Base-by-base conservation (phyloP, 2,329 filamentous ascomycete genomes). In the Ascochyta clinopodiicola region DNA sequence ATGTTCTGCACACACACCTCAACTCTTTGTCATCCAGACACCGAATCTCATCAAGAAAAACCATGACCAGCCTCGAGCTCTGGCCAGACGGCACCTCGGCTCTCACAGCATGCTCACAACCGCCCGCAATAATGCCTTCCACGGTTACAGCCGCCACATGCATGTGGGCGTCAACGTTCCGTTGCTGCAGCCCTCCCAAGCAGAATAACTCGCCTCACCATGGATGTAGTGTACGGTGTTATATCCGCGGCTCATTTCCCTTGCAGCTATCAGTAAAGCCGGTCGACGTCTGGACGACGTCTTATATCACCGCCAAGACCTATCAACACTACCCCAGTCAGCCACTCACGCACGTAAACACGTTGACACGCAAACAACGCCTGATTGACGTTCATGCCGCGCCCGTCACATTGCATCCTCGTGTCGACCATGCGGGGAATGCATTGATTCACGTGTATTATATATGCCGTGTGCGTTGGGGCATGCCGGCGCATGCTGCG, bases 261-360 rank as follows among this genome's bases (percentile, higher is more conserved):
- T 25, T 56, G 52, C 52, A 56, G 52, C 15, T 40, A 21, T 45
- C 25, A 38, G 44, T 43, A 43, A 56, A 45, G 46, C 46, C 52
- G 52, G 42, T 43, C 19, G 37, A 37, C 46, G 46, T 56, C 46
- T 50, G 25, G 47, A 35, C 40, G 42, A 17, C 12, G 17, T 31
- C 31, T 36, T 43, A 46, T 46, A 46, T 37, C 36, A 51, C 52
- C 52, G 34, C 35, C 13, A 21, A 46, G 15, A 25, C 52, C 52
- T 51, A 50, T 56, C 46, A 51, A 35, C 31, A 35, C 12, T 29
- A 31, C 25, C 25, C 31, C 31, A 21, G 27, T 19, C 42, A 45
- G 52, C 46, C 52, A 56, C 52, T 32, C 3, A 27, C 29, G 46
- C 46, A 46, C 37, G 38, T 45, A 51, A 51, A 46, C 42, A 45